Evolutionary conservation across 305 asterid genomes (phyloP).

Genomic region (Coffea humblotiana): DNA sequence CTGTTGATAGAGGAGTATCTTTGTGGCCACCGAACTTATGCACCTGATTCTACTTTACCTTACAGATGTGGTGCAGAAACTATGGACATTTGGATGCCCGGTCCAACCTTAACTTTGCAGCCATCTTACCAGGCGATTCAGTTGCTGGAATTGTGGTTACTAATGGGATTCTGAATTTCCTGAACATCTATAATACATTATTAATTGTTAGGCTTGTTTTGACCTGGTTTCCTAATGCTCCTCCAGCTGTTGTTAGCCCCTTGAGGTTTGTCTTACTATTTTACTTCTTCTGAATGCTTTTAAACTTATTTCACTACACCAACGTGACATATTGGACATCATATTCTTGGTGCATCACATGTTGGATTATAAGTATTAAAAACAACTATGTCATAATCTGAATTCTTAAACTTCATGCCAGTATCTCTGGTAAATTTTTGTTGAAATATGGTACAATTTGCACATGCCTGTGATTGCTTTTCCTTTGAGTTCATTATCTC

Average conservation of each 20-base stretch:
- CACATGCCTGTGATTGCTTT: background rate
- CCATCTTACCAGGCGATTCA: conserved; percentile 85
- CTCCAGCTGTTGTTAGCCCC: conserved; percentile 84
- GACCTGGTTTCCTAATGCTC: conserved; percentile 95
- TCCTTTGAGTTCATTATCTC: background rate
- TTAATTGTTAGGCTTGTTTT: conserved; percentile 76
- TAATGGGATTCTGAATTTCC: conserved; percentile 70
- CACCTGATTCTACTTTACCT: conserved; percentile 17
- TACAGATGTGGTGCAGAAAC: conserved; percentile 46
- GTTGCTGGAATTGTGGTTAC: conserved; percentile 77
- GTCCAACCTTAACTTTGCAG: conserved; percentile 61
- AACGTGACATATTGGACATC: background rate
- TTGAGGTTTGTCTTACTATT: conserved; percentile 55
- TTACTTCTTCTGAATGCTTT: conserved; percentile 4
- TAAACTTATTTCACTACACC: background rate
- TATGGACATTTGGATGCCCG: conserved; percentile 29
- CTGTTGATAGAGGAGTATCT: background rate
- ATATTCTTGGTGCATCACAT: background rate
- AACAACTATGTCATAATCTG: background rate
- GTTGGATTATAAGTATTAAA: background rate
- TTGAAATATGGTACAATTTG: background rate
- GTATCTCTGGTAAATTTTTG: background rate
- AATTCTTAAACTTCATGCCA: background rate
- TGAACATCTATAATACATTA: conserved; percentile 83
- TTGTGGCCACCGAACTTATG: background rate